Percentiles rank a stretch among this genome's conserved stretches.
phyloP scores from a whole-genome alignment of 2,329 filamentous ascomycete species.

The Epichloe sibirici region DNA sequence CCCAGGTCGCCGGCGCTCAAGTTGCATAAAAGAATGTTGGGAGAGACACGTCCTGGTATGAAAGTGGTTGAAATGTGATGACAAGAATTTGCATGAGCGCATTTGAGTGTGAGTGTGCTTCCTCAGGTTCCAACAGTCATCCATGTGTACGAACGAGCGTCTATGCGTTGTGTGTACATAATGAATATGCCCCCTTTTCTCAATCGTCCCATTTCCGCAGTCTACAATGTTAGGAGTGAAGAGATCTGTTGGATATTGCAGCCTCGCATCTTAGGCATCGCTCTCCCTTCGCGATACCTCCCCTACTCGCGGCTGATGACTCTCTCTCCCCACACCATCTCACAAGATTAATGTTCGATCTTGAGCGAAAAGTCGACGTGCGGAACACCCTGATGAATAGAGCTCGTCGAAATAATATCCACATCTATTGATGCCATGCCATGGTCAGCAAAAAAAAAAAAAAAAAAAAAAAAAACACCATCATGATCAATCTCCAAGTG shows the following conservation, averaged over 20 bases:
- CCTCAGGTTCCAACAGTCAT: background rate
- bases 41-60: background rate
- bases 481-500: too few species aligned
- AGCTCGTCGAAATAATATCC: constrained; percentile 91
- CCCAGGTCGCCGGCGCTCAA: constrained; percentile 11
- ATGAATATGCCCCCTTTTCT: too few species aligned
- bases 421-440: constrained; percentile 44
- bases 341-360: constrained; percentile 38
- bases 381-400: constrained; percentile 88
- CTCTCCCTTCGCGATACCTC: too few species aligned
- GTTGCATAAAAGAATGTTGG: constrained; percentile 3
- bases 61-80: background rate
- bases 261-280: too few species aligned
- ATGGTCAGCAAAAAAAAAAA: background rate
- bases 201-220: background rate
- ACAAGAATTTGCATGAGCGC: background rate
- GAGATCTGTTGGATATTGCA: background rate
- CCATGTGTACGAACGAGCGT: background rate
- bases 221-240: background rate
- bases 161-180: background rate
- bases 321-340: too few species aligned
- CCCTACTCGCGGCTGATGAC: too few species aligned
- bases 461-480: background rate
- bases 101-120: background rate
- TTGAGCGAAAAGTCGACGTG: constrained; percentile 96